Conservation (phyloP, 345 rosid species). For the thale cress (Arabidopsis thaliana) region DNA sequence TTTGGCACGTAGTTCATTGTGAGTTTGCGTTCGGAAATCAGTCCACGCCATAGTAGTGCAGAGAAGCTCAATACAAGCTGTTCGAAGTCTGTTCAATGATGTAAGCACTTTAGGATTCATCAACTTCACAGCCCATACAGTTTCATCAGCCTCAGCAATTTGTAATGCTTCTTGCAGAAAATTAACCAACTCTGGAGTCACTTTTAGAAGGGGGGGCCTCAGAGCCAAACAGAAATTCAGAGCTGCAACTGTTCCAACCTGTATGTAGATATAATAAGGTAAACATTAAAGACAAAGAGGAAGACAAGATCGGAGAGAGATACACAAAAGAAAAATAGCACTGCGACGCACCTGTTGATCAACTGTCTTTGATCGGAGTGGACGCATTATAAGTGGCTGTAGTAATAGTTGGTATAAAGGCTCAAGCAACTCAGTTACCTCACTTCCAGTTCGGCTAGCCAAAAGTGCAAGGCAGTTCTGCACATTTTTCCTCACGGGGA, state of each 20-base stretch:
- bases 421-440: conserved; percentile 95
- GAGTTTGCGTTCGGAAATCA: conserved; percentile 83
- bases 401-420: conserved; percentile 82
- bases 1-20: conserved; percentile 87
- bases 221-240: conserved; percentile 93
- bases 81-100: conserved; percentile 84
- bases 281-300: conserved; percentile 32
- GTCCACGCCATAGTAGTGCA: conserved; percentile 99
- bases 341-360: conserved; percentile 84
- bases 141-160: conserved; percentile 98
- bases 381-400: conserved; percentile 89
- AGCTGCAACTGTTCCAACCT: conserved; percentile 98
- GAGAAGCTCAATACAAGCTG: conserved; percentile 95
- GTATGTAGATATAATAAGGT: conserved; percentile 41
- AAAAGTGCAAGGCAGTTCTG: conserved; percentile 94
- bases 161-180: conserved; percentile 99
- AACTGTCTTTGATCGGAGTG: conserved; percentile 89
- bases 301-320: conserved; percentile 28
- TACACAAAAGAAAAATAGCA: conserved; percentile 25
- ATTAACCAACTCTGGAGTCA: conserved; percentile 93
- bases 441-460: conserved; percentile 99
- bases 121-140: conserved; percentile 81
- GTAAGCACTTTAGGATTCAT: conserved; percentile 88
- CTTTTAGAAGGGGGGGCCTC: conserved; percentile 97
- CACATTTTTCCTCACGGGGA: conserved; percentile 89